Evolutionary conservation across 2,329 filamentous ascomycete genomes (phyloP), one percentile per base, ranked within the genome.

Genomic region (Xylariaceae sp.): DNA sequence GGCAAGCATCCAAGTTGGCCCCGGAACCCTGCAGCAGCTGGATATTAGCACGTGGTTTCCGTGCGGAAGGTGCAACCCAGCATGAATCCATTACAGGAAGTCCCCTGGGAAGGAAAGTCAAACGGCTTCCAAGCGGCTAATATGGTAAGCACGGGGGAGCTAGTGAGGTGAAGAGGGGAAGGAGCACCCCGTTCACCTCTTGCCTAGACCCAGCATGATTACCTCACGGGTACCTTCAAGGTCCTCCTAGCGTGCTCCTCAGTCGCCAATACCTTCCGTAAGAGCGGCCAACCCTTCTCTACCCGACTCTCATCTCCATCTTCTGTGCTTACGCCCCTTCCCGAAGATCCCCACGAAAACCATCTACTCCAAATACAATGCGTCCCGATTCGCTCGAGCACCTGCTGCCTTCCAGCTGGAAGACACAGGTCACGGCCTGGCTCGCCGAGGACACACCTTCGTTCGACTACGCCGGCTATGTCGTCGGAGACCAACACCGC

Each of bases 391-490:
- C 72, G 53, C 76, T 81, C 55, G 77, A 77, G 69, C 85, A 96
- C 73, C 84, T 97, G 65, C 86, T 97, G 49, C 92, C 93, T 0
- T 83, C 87, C 18, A 89, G 87, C 64, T 97, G 91, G 85, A 96
- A 93, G 73, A 82, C 86, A 53, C 83, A 87, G 65, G 85, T 97
- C 64, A 83, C 87, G 23, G 77, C 83, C 69, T 99, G 94, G 94
- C 88, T 97, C 11, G 89, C 92, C 70, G 94, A 99, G 77, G 94
- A 99, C 77, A 95, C 92, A 2, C 94, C 94, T 3, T 94, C 90
- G 56, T 93, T 96, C 76, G 94, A 99, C 80, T 97, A 96, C 73
- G 94, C 90, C 70, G 94, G 94, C 62, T 99, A 96, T 74, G 94
- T 99, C 5, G 94, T 99, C 23, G 94, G 94, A 64, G 84, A 89